Base-by-base conservation (phyloP, 2,329 filamentous ascomycete genomes). In the Microdochium bolleyi region DNA sequence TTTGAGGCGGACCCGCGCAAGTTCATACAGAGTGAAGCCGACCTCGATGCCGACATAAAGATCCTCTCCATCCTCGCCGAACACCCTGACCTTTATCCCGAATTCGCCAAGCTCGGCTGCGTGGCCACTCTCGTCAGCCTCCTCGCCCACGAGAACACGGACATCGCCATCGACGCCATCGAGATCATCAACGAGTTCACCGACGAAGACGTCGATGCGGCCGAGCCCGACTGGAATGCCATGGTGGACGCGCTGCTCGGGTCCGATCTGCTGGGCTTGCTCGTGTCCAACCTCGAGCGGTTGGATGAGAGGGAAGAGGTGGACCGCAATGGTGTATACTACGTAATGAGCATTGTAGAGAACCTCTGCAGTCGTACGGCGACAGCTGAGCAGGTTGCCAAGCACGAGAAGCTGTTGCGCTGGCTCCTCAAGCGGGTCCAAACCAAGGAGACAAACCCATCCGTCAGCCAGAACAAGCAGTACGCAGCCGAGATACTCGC, bases 111-210 rank as follows among this genome's bases (percentile, higher is more conserved):
- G 25, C 51, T 66, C 13, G 65, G 65, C 3, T 63, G 60, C 50
- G 61, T 60, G 9, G 61, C 55, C 1, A 92, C 86, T 52, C 70
- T 99, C 50, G 89, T 95, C 1, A 82, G 85, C 2, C 71, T 99
- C 51, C 74, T 99, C 49, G 87, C 92, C 16, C 94, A 99, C 67
- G 94, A 99, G 62, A 99, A 99, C 67, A 92, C 92, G 0, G 94
- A 99, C 64, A 95, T 99, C 58, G 91, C 94, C 11, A 95, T 97
- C 61, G 89, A 87, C 57, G 89, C 87, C 0, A 85, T 96, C 50
- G 88, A 97, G 71, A 88, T 96, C 49, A 82, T 99, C 50, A 85
- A 83, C 53, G 94, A 99, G 71, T 74, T 97, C 59, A 95, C 90
- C 14, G 94, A 97, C 62, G 92, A 99, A 65, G 92, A 97, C 64